Percentiles rank a stretch among this genome's conserved stretches.
Conservation (phyloP, 495 filamentous ascomycete genomes). For the Aspergillus homomorphus region DNA sequence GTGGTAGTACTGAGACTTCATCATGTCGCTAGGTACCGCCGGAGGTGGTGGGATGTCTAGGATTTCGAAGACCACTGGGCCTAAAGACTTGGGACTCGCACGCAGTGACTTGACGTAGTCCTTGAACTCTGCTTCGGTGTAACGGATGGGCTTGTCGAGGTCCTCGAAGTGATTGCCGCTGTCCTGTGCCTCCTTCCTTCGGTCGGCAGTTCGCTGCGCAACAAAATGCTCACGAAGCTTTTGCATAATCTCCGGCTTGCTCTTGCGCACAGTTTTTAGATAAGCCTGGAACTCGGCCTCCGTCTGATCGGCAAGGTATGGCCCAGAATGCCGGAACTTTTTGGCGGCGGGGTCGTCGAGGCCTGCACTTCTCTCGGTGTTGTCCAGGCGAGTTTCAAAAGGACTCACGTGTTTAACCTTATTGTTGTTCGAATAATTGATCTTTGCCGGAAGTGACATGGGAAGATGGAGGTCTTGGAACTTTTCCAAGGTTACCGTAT, state of each 20-base stretch:
- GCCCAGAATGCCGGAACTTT: conserved; percentile 56
- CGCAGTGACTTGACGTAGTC: conserved; percentile 60
- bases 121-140: conserved; percentile 59
- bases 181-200: conserved; percentile 43
- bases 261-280: conserved; percentile 58
- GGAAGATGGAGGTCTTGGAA: conserved; percentile 79
- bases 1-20: conserved; percentile 35
- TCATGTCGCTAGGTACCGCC: conserved; percentile 35
- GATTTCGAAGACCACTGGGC: conserved; percentile 44
- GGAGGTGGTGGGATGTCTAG: conserved; percentile 48
- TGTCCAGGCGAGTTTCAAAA: conserved; percentile 49
- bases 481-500: conserved; percentile 76
- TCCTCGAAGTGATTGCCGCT: conserved; percentile 41
- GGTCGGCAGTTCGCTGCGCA: conserved; percentile 41
- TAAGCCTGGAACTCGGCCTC: conserved; percentile 68
- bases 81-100: conserved; percentile 45
- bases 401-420: conserved; percentile 44
- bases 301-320: conserved; percentile 75
- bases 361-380: conserved; percentile 40
- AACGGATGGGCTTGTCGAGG: conserved; percentile 29
- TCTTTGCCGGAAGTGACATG: conserved; percentile 48
- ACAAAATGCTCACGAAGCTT: conserved; percentile 51
- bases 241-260: conserved; percentile 58
- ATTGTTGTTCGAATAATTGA: conserved; percentile 29
- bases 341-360: conserved; percentile 30